These are phyloP conservation scores for Phaeodactylum tricornutum DNA, from an alignment of 108 stramenopile genomes.

Conservation along the genomic window DNA sequence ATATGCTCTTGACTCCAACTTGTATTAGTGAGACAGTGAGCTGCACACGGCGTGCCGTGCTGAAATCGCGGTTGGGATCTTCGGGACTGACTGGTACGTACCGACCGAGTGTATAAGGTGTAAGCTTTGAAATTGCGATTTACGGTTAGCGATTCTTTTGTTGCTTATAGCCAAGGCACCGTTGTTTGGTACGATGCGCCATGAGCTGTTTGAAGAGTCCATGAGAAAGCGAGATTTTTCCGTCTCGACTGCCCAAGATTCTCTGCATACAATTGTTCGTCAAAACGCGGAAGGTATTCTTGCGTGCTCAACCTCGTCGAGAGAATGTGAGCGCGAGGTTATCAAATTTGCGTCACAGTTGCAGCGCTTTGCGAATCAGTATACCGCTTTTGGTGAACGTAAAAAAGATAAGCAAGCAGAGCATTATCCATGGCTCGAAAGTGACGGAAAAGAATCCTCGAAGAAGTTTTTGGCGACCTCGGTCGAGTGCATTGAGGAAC, in stretches of 20 bases:
- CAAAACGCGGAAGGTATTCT: constrained; percentile 48
- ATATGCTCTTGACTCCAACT: constrained; percentile 69
- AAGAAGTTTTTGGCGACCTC: constrained; percentile 22
- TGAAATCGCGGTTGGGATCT: constrained; percentile 61
- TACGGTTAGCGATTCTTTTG: constrained; percentile 1
- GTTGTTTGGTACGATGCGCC: constrained; percentile 71
- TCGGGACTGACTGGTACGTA: constrained; percentile 34
- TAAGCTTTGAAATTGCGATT: neutral
- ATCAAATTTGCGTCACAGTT: constrained; percentile 57
- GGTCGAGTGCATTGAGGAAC: constrained; percentile 60
- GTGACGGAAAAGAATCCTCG: constrained; percentile 18
- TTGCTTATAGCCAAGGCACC: constrained; percentile 31
- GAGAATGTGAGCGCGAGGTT: constrained; percentile 42
- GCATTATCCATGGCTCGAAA: constrained; percentile 11
- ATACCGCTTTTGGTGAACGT: constrained; percentile 18
- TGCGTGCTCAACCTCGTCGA: constrained; percentile 50
- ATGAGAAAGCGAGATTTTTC: constrained; percentile 45
- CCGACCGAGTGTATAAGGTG: neutral
- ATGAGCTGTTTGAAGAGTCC: constrained; percentile 70
- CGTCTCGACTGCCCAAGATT: constrained; percentile 21
- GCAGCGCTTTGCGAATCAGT: constrained; percentile 39
- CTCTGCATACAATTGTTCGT: constrained; percentile 40
- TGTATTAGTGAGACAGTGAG: constrained; percentile 61
- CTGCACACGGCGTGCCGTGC: constrained; percentile 63
- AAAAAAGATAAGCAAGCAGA: neutral